A percentile compares a stretch with the other conserved stretches of the same genome.
Evolutionary conservation across 768 basidiomycete species (phyloP).

Genomic region (Termitomyces sp.): DNA sequence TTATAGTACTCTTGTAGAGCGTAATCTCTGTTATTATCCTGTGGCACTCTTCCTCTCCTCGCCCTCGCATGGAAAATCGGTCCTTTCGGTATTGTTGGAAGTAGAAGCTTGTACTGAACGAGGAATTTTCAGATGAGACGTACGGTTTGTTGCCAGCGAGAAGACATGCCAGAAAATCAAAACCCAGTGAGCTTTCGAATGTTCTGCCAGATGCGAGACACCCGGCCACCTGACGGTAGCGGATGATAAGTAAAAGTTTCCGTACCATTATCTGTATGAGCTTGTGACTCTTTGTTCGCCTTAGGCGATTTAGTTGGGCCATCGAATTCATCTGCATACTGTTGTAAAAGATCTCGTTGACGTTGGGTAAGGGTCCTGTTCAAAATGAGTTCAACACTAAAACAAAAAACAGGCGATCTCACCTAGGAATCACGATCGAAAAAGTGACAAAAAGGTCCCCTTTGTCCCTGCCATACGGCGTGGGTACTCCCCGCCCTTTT

Average conservation of each 20-base stretch:
- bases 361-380: slow-evolving; percentile 74
- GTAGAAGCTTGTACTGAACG: slow-evolving; percentile 24
- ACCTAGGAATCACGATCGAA: slow-evolving; percentile 88
- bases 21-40: slow-evolving; percentile 26
- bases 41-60: slow-evolving; percentile 53
- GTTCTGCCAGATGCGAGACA: slow-evolving; percentile 65
- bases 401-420: slow-evolving; percentile 23
- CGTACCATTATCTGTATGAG: slow-evolving; percentile 68
- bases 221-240: slow-evolving; percentile 61
- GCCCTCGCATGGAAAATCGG: slow-evolving; percentile 25
- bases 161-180: slow-evolving; percentile 61
- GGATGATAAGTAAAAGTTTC: slow-evolving; percentile 57
- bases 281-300: slow-evolving; percentile 10
- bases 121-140: slow-evolving; percentile 22
- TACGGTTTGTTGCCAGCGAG: slow-evolving; percentile 23
- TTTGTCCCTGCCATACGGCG: slow-evolving; percentile 54
- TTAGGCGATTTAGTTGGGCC: slow-evolving; percentile 39
- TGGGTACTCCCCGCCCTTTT: slow-evolving; percentile 77
- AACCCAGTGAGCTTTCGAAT: slow-evolving; percentile 67
- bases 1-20: slow-evolving; percentile 8
- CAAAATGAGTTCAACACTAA: slow-evolving; percentile 7
- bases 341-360: slow-evolving; percentile 85
- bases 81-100: slow-evolving; percentile 21
- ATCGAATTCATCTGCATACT: slow-evolving; percentile 92
- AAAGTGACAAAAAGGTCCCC: slow-evolving; percentile 92